Evolutionary conservation across 2,329 filamentous ascomycete genomes (phyloP).

Genomic region (Phialophora tarda): DNA sequence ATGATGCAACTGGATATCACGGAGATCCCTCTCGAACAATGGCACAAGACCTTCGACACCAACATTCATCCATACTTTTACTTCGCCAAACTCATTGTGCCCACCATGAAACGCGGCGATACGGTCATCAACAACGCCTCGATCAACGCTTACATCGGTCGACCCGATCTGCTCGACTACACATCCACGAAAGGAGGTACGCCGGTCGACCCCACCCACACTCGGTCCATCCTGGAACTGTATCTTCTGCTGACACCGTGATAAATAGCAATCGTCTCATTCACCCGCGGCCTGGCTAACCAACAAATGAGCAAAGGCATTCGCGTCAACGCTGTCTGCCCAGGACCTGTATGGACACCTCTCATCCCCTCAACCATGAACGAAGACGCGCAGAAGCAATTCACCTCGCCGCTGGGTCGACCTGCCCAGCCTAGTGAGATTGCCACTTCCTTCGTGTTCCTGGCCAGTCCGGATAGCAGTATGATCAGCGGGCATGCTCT

Average conservation of each 20-base stretch:
- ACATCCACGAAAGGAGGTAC: conserved; percentile 63
- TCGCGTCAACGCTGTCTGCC: conserved; percentile 76
- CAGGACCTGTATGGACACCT: conserved; percentile 80
- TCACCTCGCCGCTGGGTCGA: conserved; percentile 74
- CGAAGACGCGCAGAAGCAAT: conserved; percentile 71
- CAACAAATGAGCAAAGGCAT: conserved; percentile 75
- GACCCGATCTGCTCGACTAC: conserved; percentile 80
- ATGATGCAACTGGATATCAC: conserved; percentile 74
- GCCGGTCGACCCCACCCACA: not conserved
- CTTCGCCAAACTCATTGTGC: conserved; percentile 75
- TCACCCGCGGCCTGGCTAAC: conserved; percentile 77
- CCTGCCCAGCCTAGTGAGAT: conserved; percentile 82
- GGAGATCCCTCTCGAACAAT: conserved; percentile 77
- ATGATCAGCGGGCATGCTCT: conserved; percentile 76
- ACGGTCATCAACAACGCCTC: conserved; percentile 86
- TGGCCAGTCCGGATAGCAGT: conserved; percentile 75
- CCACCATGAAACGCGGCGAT: conserved; percentile 74
- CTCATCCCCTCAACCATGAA: conserved; percentile 76
- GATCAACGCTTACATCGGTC: conserved; percentile 81
- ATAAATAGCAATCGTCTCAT: conserved; percentile 70
- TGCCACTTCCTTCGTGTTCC: conserved; percentile 79
- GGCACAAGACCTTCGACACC: conserved; percentile 77
- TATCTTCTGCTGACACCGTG: not conserved
- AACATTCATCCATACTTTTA: conserved; percentile 86
- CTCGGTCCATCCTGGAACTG: not conserved